Evolutionary conservation across 495 filamentous ascomycete species (phyloP).

Genomic region (Penicillium verhagenii): DNA sequence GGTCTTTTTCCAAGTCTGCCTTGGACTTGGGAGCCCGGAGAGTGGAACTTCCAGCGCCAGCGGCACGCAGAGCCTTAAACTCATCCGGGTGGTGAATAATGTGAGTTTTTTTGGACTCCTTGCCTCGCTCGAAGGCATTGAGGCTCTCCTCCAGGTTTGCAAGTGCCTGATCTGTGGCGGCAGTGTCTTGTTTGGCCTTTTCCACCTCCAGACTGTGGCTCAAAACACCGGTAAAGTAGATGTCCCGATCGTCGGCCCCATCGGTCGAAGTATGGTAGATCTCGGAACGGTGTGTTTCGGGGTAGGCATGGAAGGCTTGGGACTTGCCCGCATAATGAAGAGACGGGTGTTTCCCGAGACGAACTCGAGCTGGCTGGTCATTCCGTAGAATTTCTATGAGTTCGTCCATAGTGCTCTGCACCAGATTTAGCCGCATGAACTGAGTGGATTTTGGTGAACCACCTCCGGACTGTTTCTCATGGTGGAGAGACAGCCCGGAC

Average conservation of each 20-base stretch:
- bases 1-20: slow-evolving; percentile 46
- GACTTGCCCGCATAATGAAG: slow-evolving; percentile 54
- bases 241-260: slow-evolving; percentile 35
- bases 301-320: slow-evolving; percentile 48
- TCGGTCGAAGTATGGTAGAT: slow-evolving; percentile 42
- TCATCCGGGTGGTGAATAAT: slow-evolving; percentile 41
- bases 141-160: slow-evolving; percentile 57
- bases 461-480: slow-evolving; percentile 36
- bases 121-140: slow-evolving; percentile 47
- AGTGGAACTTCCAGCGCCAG: slow-evolving; percentile 9
- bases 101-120: slow-evolving; percentile 53
- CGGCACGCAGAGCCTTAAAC: slow-evolving; percentile 33
- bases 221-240: slow-evolving; percentile 54
- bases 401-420: slow-evolving; percentile 64
- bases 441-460: slow-evolving; percentile 39
- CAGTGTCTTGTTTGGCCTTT: slow-evolving; percentile 53
- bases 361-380: slow-evolving; percentile 56
- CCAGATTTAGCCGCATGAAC: slow-evolving; percentile 64
- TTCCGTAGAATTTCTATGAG: slow-evolving; percentile 65
- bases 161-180: slow-evolving; percentile 50
- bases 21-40: slow-evolving; percentile 33
- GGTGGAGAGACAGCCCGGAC: slow-evolving; percentile 45
- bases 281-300: slow-evolving; percentile 50
- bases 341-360: slow-evolving; percentile 47
- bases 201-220: slow-evolving; percentile 57